Percentiles rank a stretch among this genome's conserved stretches.
phyloP scores from a whole-genome alignment of 768 basidiomycete species.

The Suillus subluteus region DNA sequence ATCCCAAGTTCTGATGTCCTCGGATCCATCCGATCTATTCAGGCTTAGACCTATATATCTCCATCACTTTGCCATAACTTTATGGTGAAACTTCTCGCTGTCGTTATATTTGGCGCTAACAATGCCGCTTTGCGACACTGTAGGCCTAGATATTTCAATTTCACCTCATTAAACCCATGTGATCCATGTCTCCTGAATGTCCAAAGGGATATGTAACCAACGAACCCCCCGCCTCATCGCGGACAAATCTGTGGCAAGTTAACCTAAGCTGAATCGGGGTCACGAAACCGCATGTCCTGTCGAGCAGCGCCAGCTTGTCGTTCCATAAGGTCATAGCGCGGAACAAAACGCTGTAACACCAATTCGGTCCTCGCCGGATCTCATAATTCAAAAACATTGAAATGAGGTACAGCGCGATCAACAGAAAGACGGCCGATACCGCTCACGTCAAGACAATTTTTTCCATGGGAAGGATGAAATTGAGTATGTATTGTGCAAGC shows the following conservation, averaged over 20 bases:
- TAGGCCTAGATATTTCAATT: background rate
- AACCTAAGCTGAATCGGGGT: background rate
- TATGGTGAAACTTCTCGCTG: background rate
- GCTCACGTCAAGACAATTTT: background rate
- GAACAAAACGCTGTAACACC: background rate
- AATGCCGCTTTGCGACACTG: background rate
- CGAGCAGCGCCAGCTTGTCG: background rate
- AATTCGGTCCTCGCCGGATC: conserved; percentile 10
- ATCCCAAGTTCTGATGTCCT: background rate
- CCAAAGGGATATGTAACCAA: background rate
- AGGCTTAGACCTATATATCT: conserved; percentile 5
- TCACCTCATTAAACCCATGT: conserved; percentile 5
- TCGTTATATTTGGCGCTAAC: background rate
- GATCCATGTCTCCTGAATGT: background rate
- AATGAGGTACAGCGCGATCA: background rate
- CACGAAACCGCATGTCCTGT: background rate
- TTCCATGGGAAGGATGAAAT: background rate
- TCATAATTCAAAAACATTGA: conserved; percentile 1
- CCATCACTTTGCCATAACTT: background rate
- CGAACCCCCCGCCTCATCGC: background rate
- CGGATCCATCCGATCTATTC: background rate
- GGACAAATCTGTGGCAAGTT: background rate
- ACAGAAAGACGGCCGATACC: conserved; percentile 2
- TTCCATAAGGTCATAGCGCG: background rate
- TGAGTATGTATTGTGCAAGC: background rate